These are phyloP conservation scores for Rutstroemia sp. DNA, from an alignment of 2,329 filamentous ascomycete species.

Conservation along the genomic window DNA sequence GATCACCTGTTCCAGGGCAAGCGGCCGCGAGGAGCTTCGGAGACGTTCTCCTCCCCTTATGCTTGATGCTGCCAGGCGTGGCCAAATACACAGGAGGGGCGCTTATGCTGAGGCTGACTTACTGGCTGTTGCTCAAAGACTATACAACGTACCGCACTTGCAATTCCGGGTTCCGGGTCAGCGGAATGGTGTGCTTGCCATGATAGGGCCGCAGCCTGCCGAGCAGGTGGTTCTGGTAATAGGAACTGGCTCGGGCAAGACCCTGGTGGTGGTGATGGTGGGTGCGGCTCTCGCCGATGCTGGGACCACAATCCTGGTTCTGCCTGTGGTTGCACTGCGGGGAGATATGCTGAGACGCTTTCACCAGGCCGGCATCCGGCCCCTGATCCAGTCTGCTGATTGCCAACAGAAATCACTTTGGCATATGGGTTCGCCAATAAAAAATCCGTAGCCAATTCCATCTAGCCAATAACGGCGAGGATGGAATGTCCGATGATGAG, in stretches of 20 bases:
- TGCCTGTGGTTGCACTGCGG: constrained; percentile 7
- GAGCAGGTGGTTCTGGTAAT: constrained; percentile 13
- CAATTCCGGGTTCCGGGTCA: constrained; percentile 7
- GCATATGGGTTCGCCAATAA: no score
- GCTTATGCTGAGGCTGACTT: constrained; percentile 6
- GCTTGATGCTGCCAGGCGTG: no score
- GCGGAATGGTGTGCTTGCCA: constrained; percentile 8
- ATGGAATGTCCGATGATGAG: no score
- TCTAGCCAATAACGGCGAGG: no score
- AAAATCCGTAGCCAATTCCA: no score
- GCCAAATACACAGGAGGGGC: no score
- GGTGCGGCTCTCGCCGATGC: constrained; percentile 8
- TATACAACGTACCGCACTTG: constrained; percentile 6
- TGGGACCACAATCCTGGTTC: constrained; percentile 11
- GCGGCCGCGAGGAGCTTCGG: not conserved
- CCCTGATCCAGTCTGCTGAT: constrained; percentile 5
- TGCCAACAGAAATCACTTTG: no score
- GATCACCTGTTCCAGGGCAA: constrained; percentile 9
- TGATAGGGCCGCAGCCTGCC: constrained; percentile 5
- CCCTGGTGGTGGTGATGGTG: constrained; percentile 9
- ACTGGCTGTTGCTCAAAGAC: constrained; percentile 1
- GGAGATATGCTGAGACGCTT: constrained; percentile 12
- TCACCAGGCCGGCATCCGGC: constrained; percentile 6
- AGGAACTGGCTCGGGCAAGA: constrained; percentile 11
- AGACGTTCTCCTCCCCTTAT: not conserved